Evolutionary conservation across 371 early-diverging fungal genomes (phyloP), one percentile per base, ranked within the genome.

Genomic region (Syncephalastrum monosporum): DNA sequence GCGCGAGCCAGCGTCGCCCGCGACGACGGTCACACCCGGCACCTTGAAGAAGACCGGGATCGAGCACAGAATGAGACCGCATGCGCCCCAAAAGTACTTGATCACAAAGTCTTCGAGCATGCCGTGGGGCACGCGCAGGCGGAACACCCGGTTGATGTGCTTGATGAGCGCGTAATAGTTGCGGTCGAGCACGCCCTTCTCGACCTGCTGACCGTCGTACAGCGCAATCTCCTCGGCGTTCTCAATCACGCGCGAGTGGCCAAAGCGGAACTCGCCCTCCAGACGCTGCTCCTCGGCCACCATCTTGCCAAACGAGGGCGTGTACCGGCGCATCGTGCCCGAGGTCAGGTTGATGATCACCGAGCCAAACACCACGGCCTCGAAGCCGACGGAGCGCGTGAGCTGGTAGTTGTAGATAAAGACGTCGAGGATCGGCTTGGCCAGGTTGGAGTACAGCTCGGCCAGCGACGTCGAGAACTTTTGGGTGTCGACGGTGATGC

Each of bases 71-170:
- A 94, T 73, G 42, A 97, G 81, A 42, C 98, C 98, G 55, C 90
- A 84, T 6, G 95, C 97, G 50, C 94, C 93, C 97, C 98, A 97
- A 61, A 91, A 90, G 79, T 93, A 93, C 65, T 93, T 93, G 75
- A 93, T 91, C 47, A 95, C 85, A 71, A 93, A 93, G 59, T 92
- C 92, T 55, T 92, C 93, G 63, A 94, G 68, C 92, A 92, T 92
- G 47, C 91, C 90, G 70, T 92, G 92, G 49, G 85, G 87, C 25
- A 92, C 86, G 33, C 91, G 82, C 52, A 89, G 76, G 45, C 85
- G 80, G 73, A 87, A 91, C 57, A 91, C 82, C 38, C 83, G 75
- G 66, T 94, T 93, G 67, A 93, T 84, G 64, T 94, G 93, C 50
- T 81, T 80, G 68, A 93, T 91, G 33, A 94, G 69, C 3, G 74